Conservation (phyloP, 1,139 yeast species). For the Entelexis sorbosivorans region DNA sequence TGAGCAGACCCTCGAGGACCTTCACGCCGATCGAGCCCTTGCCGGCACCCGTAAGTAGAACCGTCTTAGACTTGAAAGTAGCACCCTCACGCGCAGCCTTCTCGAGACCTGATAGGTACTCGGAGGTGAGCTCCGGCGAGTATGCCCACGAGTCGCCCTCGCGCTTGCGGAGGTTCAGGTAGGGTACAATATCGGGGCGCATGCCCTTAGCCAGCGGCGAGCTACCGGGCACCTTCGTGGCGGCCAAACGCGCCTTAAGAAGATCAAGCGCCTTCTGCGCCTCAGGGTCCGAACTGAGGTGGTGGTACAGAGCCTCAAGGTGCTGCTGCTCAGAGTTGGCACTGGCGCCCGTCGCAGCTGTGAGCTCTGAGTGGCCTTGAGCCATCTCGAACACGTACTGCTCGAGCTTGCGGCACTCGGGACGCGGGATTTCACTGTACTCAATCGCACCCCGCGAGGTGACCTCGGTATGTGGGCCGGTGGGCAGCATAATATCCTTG, state of each 20-base stretch:
- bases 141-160: constrained; percentile 71
- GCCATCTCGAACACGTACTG: constrained; percentile 97
- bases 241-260: constrained; percentile 21
- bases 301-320: constrained; percentile 64
- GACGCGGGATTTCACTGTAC: constrained; percentile 77
- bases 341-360: constrained; percentile 36
- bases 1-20: constrained; percentile 80
- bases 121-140: constrained; percentile 64
- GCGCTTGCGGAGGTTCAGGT: constrained; percentile 81
- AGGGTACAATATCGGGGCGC: constrained; percentile 71
- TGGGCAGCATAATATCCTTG: constrained; percentile 87
- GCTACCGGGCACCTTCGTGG: constrained; percentile 2
- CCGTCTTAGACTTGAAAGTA: constrained; percentile 78
- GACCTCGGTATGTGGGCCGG: constrained; percentile 86
- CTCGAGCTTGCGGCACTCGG: constrained; percentile 86
- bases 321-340: constrained; percentile 40
- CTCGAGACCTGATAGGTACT: constrained; percentile 82
- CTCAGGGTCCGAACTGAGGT: constrained; percentile 57
- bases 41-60: constrained; percentile 95
- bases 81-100: constrained; percentile 85
- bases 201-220: constrained; percentile 33
- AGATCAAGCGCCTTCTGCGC: constrained; percentile 40
- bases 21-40: constrained; percentile 98
- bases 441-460: constrained; percentile 79
- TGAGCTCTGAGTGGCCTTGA: constrained; percentile 68